Evolutionary conservation across 2,329 filamentous ascomycete species (phyloP), one percentile per base, ranked within the genome.

Genomic region (Sarocladiaceae sp.): DNA sequence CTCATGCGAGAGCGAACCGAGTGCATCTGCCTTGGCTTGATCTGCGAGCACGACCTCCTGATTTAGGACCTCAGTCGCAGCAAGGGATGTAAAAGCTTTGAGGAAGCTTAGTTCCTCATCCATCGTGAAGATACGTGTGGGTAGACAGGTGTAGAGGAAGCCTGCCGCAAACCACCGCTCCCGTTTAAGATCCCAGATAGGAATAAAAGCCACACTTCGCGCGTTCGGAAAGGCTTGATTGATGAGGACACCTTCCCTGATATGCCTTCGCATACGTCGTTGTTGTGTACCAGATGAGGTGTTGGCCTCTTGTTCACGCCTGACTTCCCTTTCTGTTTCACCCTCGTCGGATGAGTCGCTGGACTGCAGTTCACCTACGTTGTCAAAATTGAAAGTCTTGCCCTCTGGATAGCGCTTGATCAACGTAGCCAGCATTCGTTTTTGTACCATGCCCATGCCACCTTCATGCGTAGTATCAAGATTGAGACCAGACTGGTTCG

Each of bases 1-100:
- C 45, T 80, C 76, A 53, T 80, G 76, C 15, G 73, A 78, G 49
- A 80, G 77, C 21, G 70, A 76, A 1, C 73, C 74, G 33, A 80
- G 76, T 47, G 80, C 79, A 9, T 76, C 74, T 1, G 70, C 70
- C 50, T 80, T 80, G 27, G 74, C 70, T 44, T 63, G 68, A 24
- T 70, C 65, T 0, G 65, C 62, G 7, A 58, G 53, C 9, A 58
- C 46, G 0, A 60, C 53, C 13, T 65, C 57, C 5, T 76, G 48
- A 2, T 73, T 65, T 0, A 72, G 67, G 1, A 82, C 62, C 44
- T 82, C 77, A 0, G 74, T 68, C 65, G 80, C 79, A n/a, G 77
- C 72, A 1, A 71, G 70, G 43, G 73, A 70, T 0, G 69, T 70
- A 48, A 80, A 78, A 0, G 70, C 71, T 3, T 63, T 59, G 7